phyloP scores from a whole-genome alignment of 192 early-diverging fungal species.

The Coemansia sp. region DNA sequence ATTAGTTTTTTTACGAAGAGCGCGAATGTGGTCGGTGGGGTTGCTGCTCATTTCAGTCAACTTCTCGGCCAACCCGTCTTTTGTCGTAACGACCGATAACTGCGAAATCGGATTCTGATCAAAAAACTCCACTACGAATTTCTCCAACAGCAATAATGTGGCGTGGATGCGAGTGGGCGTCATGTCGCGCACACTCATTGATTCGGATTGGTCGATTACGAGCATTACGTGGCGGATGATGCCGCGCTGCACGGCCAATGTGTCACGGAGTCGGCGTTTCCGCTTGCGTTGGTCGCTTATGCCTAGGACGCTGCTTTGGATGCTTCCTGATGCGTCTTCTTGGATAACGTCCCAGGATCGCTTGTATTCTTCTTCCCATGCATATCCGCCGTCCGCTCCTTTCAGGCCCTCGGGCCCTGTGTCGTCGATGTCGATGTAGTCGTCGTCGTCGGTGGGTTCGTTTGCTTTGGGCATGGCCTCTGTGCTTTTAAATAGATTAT shows the following conservation, averaged over 20 bases:
- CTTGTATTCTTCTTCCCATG: constrained; percentile 97
- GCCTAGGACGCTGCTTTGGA: constrained; percentile 70
- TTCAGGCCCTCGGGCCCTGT: constrained; percentile 44
- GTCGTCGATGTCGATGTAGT: constrained; percentile 52
- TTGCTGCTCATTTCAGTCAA: constrained; percentile 85
- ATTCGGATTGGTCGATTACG: constrained; percentile 78
- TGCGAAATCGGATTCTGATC: constrained; percentile 95
- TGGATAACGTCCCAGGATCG: constrained; percentile 93
- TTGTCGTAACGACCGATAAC: constrained; percentile 78
- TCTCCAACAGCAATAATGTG: constrained; percentile 61
- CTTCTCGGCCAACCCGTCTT: constrained; percentile 84
- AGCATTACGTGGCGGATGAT: constrained; percentile 84
- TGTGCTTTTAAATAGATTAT: neutral
- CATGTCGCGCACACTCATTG: constrained; percentile 86
- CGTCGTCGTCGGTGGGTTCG: constrained; percentile 33
- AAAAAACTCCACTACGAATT: constrained; percentile 87
- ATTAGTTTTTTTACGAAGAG: constrained; percentile 64
- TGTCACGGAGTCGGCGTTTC: constrained; percentile 62
- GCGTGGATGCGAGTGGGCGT: constrained; percentile 78
- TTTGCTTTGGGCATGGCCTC: constrained; percentile 14
- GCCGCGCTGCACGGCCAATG: constrained; percentile 70
- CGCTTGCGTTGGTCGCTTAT: constrained; percentile 73
- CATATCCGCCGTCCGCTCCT: constrained; percentile 63
- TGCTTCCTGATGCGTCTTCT: constrained; percentile 81
- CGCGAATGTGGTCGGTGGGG: constrained; percentile 77